Evolutionary conservation across 2,329 filamentous ascomycete genomes (phyloP), one percentile per base, ranked within the genome.

Genomic region (Daldinia sp.): DNA sequence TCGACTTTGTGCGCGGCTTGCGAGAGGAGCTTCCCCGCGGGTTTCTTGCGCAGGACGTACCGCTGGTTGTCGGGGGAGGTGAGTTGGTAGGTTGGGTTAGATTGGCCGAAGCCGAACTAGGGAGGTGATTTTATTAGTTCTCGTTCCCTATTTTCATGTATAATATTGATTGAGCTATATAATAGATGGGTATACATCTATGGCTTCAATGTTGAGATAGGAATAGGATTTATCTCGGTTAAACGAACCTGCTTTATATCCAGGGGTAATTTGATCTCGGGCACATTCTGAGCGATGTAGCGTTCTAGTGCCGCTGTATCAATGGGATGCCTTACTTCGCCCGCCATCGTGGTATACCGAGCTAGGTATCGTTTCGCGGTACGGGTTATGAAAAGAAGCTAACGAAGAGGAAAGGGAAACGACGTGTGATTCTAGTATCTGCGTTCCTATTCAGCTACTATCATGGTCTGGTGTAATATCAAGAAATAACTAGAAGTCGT

Each of bases 1-100:
- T 99, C 96, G 76, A 99, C 95, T 80, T 95, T 92, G 84, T 99
- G 96, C 9, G 96, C 96, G 1, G 95, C 95, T 83, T 94, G 93
- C 75, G 93, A 97, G 56, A 98, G 87, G 42, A 99, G 90, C 82
- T 91, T 90, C 71, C 96, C 96, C n/a, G 96, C 95, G 0, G 96
- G 96, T 83, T 98, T 98, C 87, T 99, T 98, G 79, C 96, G 93
- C 84, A 98, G 88, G 37, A 99, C 96, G 82, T 91, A 97, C 78
- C 90, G 89, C 73, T 84, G 80, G 58, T 90, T 89, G 78, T 89
- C 85, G 72, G 89, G 85, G 59, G 90, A 90, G 15, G 90, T 97
- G 77, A 98, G 86, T 77, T 95, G 93, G 82, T 98, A 99, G 2
- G 96, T 99, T 50, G 96, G 96, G 79, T 98, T 99, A 65, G 93